Evolutionary conservation across 768 basidiomycete species (phyloP), one percentile per base, ranked within the genome.

Genomic region (Crassisporium funariophilum): DNA sequence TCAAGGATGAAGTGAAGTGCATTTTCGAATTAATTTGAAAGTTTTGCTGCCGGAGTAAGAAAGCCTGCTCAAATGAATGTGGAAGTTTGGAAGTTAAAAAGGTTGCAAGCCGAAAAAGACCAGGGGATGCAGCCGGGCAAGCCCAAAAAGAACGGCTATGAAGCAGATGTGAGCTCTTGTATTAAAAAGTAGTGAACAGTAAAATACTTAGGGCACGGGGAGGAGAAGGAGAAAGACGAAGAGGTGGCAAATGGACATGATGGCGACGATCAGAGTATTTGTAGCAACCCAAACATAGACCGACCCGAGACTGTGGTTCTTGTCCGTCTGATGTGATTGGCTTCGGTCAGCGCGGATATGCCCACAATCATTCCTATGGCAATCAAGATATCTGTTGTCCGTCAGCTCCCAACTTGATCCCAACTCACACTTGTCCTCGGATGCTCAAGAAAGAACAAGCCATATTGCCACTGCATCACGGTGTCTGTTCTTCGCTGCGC

Each of bases 71-170:
- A 56, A 69, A 52, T 55, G 61, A 71, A 64, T 50, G 63, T 66
- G 57, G 55, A 64, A 63, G 60, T 52, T 58, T 59, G 56, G 59
- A 66, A 63, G 54, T 57, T 63, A 68, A 56, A 52, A 46, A 39
- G 40, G 52, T 5, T 31, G 53, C 56, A 58, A 55, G 61, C 56
- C 56, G n/a, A 31, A 58, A 61, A 63, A 67, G 66, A 71, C 71
- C 69, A 77, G 71, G 78, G 72, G 79, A 78, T 75, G 84, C 86
- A 69, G 75, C 84, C 82, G 71, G 83, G 84, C 84, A 80, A 71
- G 76, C 83, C 84, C 78, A 75, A 70, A 72, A 79, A 66, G 71
- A 74, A 72, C 65, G 70, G 62, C 69, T 70, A 41, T 20, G 39
- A 43, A 40, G 12, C 36, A 41, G 16, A 34, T 15, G 46, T 53